These are phyloP conservation scores for Glycine soja DNA, from an alignment of 306 rosid species.

Conservation along the genomic window DNA sequence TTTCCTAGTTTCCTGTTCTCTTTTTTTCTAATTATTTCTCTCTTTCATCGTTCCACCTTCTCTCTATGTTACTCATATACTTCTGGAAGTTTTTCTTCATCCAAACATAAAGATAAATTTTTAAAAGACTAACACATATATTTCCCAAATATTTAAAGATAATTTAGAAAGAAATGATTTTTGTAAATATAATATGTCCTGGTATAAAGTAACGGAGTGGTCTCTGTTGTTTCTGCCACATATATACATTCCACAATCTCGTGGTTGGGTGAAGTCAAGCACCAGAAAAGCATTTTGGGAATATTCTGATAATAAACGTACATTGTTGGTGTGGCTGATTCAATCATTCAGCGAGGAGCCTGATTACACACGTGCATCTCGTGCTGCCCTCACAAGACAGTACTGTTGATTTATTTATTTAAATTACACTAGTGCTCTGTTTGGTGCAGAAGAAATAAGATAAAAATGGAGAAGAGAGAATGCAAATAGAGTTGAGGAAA, in stretches of 20 bases:
- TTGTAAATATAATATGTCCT: too few relatives aligned
- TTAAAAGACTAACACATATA: neutral
- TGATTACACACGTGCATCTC: constrained; percentile 34
- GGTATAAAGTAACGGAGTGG: neutral
- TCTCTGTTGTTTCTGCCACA: neutral
- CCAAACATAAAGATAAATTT: neutral
- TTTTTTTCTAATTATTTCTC: neutral
- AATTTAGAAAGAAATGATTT: too few relatives aligned
- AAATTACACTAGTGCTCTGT: too few relatives aligned
- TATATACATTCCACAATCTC: neutral
- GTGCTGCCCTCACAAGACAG: too few relatives aligned
- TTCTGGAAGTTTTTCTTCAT: neutral
- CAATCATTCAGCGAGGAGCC: constrained; percentile 5
- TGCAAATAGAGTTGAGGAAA: too few relatives aligned
- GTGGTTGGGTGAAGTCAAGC: constrained; percentile 18
- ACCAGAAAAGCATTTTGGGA: neutral
- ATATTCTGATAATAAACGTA: constrained; percentile 21
- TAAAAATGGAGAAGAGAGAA: too few relatives aligned
- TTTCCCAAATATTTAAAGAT: neutral
- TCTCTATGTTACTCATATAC: neutral
- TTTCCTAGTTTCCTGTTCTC: neutral
- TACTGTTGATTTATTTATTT: too few relatives aligned
- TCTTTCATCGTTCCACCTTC: neutral
- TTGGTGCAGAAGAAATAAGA: too few relatives aligned
- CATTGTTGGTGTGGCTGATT: neutral